These are phyloP conservation scores for Mucor plumbeus DNA, from an alignment of 371 early-diverging fungal genomes.

Conservation along the genomic window DNA sequence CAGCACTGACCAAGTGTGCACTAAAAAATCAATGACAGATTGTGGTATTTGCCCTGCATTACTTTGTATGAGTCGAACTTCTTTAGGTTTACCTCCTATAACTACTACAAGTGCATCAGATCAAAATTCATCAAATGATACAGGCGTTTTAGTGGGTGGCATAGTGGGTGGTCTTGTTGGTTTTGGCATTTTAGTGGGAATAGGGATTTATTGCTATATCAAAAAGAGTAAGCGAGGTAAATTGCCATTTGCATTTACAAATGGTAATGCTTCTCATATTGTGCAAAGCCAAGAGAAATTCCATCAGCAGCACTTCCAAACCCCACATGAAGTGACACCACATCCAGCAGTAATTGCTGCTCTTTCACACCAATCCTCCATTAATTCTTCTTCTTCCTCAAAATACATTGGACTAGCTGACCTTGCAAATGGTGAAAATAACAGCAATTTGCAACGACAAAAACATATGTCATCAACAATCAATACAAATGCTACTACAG, in stretches of 20 bases:
- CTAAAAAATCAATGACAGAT: slow-evolving; percentile 41
- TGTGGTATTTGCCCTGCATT: slow-evolving; percentile 47
- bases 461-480: background rate
- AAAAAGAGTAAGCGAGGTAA: slow-evolving; percentile 26
- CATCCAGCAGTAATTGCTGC: slow-evolving; percentile 14
- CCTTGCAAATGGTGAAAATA: background rate
- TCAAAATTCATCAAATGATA: slow-evolving; percentile 20
- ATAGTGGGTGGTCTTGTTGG: slow-evolving; percentile 43
- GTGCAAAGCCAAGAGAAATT: slow-evolving; percentile 10
- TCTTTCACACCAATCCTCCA: slow-evolving; percentile 6
- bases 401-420: background rate
- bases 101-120: background rate
- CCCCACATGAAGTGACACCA: slow-evolving; percentile 8
- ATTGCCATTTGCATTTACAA: slow-evolving; percentile 33
- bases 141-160: slow-evolving; percentile 42
- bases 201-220: slow-evolving; percentile 20
- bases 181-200: slow-evolving; percentile 29
- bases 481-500: background rate
- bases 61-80: slow-evolving; percentile 31
- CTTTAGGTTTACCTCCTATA: slow-evolving; percentile 29
- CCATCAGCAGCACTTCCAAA: background rate
- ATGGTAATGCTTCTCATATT: background rate
- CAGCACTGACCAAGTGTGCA: slow-evolving; percentile 30
- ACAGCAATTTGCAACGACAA: background rate
- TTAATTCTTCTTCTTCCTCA: background rate